These are phyloP conservation scores for Selaginella moellendorffii DNA, from an alignment of 75 land plant species.

Conservation along the genomic window DNA sequence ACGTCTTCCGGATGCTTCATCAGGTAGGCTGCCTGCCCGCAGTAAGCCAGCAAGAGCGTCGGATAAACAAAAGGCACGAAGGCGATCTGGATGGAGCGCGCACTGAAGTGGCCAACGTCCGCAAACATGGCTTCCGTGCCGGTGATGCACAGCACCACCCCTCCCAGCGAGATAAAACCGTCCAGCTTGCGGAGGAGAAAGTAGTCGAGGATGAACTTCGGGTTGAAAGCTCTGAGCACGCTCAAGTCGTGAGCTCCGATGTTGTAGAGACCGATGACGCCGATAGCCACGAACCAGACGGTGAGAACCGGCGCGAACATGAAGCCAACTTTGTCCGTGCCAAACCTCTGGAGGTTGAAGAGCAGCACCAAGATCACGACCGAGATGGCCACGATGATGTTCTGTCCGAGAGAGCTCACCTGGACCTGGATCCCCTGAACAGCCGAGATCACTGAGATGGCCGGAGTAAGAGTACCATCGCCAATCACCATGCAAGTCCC, in stretches of 20 bases:
- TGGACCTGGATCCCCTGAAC: not conserved
- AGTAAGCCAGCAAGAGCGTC: constrained; percentile 65
- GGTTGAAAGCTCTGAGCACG: not conserved
- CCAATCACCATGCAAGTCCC: constrained; percentile 29
- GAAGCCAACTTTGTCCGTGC: constrained; percentile 8
- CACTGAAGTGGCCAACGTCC: constrained; percentile 13
- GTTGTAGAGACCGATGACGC: constrained; percentile 2
- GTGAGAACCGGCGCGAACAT: constrained; percentile 1
- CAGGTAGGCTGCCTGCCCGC: constrained; percentile 93
- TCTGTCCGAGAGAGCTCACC: not conserved
- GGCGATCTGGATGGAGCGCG: not conserved
- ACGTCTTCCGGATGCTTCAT: constrained; percentile 32
- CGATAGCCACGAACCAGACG: constrained; percentile 6
- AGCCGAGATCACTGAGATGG: constrained; percentile 14
- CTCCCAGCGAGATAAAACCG: constrained; percentile 5
- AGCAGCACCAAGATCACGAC: not conserved
- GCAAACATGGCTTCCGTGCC: constrained; percentile 18
- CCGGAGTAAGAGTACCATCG: constrained; percentile 23
- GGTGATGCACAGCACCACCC: not conserved
- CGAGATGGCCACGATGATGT: not conserved
- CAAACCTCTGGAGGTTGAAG: not conserved
- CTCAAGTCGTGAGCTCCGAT: not conserved
- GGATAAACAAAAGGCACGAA: constrained; percentile 72
- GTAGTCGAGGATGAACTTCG: not conserved
- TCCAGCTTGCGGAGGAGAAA: not conserved